Evolutionary conservation across 345 rosid species (phyloP), one percentile per base, ranked within the genome.

Genomic region (Murraya paniculata): DNA sequence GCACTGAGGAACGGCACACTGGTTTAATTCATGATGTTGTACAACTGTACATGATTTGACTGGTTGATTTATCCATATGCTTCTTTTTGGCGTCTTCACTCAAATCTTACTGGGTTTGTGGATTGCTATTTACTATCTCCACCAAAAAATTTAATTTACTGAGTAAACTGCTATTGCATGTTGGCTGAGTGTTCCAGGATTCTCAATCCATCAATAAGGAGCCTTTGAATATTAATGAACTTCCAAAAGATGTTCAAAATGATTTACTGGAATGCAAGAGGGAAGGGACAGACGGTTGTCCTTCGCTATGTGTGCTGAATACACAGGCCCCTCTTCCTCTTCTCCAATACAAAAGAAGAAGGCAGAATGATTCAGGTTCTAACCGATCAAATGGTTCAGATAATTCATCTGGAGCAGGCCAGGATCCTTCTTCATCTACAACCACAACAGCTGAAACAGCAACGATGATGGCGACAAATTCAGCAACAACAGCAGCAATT

Each of bases 291-390:
- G 87, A 87, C 19, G 91, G 87, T 62, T 80, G 84, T 80, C 81
- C 87, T 83, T 74, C 89, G 2, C 10, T 86, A 16, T 86, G 93
- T 10, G 78, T 87, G 76, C 88, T 89, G 22, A 85, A 89, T 78
- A 83, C 82, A 48, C 92, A 92, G 77, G 94, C 91, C 50, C 74
- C 96, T 16, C 88, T 87, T 21, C 92, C 92, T 41, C 77, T 90
- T 27, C 87, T 90, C 74, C 93, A 89, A 55, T 92, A 93, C 76
- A 95, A 93, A 82, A 84, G 97, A 74, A 87, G 96, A 73, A 88
- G 90, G 81, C 89, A 84, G 21, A 87, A 85, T 22, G 97, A 95
- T 56, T 74, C 76, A 7, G 80, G 77, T 72, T 77, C 79, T 33
- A 87, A 80, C 75, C 81, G 65, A 81, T 82, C 93, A 21, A 88